phyloP scores from a whole-genome alignment of 352 stramenopile genomes.

The Phytophthora sojae region DNA sequence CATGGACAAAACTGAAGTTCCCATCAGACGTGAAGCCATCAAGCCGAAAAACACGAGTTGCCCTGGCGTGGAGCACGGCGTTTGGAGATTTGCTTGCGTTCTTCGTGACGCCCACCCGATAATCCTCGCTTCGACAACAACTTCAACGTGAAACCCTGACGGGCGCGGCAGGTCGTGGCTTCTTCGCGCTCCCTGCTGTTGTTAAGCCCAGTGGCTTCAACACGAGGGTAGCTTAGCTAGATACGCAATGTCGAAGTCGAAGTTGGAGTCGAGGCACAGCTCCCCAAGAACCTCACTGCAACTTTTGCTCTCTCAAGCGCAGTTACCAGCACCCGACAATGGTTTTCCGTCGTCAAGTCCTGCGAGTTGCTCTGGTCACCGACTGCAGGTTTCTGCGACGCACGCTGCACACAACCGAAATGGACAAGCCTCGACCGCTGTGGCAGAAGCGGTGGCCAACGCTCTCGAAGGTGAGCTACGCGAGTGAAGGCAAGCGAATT shows the following conservation, averaged over 20 bases:
- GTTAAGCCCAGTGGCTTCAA: constrained; percentile 18
- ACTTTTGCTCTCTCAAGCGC: constrained; percentile 18
- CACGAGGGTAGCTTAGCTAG: neutral
- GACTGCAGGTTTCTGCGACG: constrained; percentile 22
- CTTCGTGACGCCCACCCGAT: constrained; percentile 14
- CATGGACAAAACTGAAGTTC: no score
- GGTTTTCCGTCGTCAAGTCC: constrained; percentile 23
- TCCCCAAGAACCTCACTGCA: constrained; percentile 32
- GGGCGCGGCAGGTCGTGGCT: constrained; percentile 10
- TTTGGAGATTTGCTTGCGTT: constrained; percentile 36
- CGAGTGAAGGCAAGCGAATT: constrained; percentile 18
- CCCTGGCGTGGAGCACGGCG: constrained; percentile 11
- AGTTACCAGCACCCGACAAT: constrained; percentile 11
- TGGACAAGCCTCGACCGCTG: constrained; percentile 25
- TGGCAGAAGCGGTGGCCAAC: constrained; percentile 38
- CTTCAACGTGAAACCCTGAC: constrained; percentile 34
- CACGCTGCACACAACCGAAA: constrained; percentile 23
- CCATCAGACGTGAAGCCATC: no score
- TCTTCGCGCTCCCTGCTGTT: constrained; percentile 22
- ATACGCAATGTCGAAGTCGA: constrained; percentile 23
- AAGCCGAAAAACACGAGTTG: no score
- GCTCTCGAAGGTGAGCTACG: constrained; percentile 32
- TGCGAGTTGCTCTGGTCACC: constrained; percentile 22
- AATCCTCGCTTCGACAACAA: constrained; percentile 1
- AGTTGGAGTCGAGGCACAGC: neutral